Evolutionary conservation across 768 basidiomycete species (phyloP).

Genomic region (Tylopilus plumbeoviolaceoides): DNA sequence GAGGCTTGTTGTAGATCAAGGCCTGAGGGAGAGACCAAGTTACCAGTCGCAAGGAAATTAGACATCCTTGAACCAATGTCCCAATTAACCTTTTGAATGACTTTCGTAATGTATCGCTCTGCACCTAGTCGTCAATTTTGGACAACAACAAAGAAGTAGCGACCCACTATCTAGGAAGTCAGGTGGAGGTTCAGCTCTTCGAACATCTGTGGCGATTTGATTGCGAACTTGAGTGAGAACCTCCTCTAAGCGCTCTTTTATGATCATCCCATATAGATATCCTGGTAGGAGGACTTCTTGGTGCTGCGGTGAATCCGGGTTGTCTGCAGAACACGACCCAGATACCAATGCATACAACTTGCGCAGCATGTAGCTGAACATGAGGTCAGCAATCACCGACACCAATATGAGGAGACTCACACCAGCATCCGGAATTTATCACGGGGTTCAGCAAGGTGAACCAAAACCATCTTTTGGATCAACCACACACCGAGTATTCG

Average conservation of each 20-base stretch:
- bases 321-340: slow-evolving; percentile 85
- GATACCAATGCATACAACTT: slow-evolving; percentile 93
- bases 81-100: slow-evolving; percentile 74
- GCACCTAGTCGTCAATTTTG: slow-evolving; percentile 4
- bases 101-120: slow-evolving; percentile 82
- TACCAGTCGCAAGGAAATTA: slow-evolving; percentile 97
- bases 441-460: slow-evolving; percentile 79
- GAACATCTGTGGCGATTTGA: slow-evolving; percentile 69
- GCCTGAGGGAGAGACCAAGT: slow-evolving; percentile 90
- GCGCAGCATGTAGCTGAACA: slow-evolving; percentile 87
- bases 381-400: slow-evolving; percentile 5
- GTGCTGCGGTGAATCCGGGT: slow-evolving; percentile 98
- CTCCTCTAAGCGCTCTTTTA: slow-evolving; percentile 96
- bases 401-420: slow-evolving; percentile 37
- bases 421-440: slow-evolving; percentile 95
- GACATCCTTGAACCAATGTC: slow-evolving; percentile 88
- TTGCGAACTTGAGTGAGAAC: slow-evolving; percentile 67
- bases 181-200: slow-evolving; percentile 66
- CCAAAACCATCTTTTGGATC: slow-evolving; percentile 80
- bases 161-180: slow-evolving; percentile 85
- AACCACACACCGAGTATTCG: slow-evolving; percentile 76
- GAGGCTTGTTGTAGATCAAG: slow-evolving; percentile 96
- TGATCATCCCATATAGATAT: slow-evolving; percentile 90
- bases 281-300: slow-evolving; percentile 97
- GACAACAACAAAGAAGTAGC: not conserved